Base-by-base conservation (phyloP, 345 rosid genomes). In the Jatropha curcas region DNA sequence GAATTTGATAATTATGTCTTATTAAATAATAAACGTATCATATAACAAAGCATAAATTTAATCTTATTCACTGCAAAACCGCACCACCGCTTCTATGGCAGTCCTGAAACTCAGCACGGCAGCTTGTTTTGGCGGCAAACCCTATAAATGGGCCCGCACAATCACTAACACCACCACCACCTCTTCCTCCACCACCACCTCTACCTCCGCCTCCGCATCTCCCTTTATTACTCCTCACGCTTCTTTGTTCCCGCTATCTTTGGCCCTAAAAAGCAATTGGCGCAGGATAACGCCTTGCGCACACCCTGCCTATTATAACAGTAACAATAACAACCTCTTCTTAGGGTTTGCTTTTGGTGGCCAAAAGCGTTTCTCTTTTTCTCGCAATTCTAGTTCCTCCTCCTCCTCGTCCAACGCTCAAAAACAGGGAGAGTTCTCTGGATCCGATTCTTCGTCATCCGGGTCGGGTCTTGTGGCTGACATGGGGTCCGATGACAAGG, bases 401-500 rank as follows among this genome's bases (percentile, higher is more conserved):
- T 30, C 65, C 31, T 31, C 71, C 12, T 58, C 71, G 0, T 41
- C 52, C 0, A 25, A 65, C 27, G 62, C 65, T 61, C 37, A 30
- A 5, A 30, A 57, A 39, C 2, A 63, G 22, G 45, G 45, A 6
- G 60, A 66, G 14, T 65, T 66, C 12, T 37, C 78, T 31, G 72
- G 76, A 72, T 53, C 73, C 33, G 77, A 61, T 66, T 64, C 68
- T 51, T 59, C 65, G 19, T 24, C 70, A 17, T 20, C 72, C 70
- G 70, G 50, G 58, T 62, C 73, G 74, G 78, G 65, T 65, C 39
- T 58, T 50, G 73, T 57, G 16, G 65, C 57, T n/a, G 87, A 83
- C 73, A 90, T 92, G 96, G 92, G 81, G 12, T 72, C 88, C 65
- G 88, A 84, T 43, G 78, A 73, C 37, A 83, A 82, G 75, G 66